A percentile compares a stretch with the other conserved stretches of the same genome.
These are phyloP conservation scores for Teunomyces tritomae DNA, from an alignment of 805 yeast species.

Conservation along the genomic window DNA sequence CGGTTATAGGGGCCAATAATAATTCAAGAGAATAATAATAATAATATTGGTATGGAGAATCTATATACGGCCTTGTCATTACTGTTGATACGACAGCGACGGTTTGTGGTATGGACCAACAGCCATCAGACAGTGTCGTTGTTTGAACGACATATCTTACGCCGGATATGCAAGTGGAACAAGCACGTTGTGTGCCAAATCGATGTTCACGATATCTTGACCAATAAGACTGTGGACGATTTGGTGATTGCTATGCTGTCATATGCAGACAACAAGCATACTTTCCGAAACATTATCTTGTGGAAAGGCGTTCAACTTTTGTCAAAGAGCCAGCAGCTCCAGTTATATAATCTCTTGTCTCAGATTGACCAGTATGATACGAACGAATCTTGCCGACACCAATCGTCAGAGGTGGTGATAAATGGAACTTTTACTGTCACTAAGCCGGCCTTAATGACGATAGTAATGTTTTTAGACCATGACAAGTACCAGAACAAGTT, in stretches of 20 bases:
- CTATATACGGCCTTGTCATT: constrained; percentile 9
- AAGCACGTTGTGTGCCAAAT: constrained; percentile 3
- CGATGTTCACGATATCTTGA: constrained; percentile 4
- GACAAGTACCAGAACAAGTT: constrained; percentile 3
- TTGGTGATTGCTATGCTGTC: constrained; percentile 4
- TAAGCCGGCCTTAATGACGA: constrained; percentile 7
- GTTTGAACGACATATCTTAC: constrained; percentile 1
- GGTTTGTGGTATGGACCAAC: constrained; percentile 8
- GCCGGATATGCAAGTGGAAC: constrained; percentile 2
- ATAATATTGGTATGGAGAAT: constrained; percentile 5
- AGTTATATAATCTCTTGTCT: constrained; percentile 8
- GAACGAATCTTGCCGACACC: constrained; percentile 4
- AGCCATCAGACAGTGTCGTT: neutral
- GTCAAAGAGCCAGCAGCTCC: constrained; percentile 5
- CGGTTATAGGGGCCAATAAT: too few relatives aligned
- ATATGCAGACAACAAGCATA: neutral
- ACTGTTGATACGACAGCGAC: constrained; percentile 4
- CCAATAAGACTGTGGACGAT: constrained; percentile 1
- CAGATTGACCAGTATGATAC: constrained; percentile 9
- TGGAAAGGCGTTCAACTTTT: constrained; percentile 6
- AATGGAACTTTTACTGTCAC: constrained; percentile 4
- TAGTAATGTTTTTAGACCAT: constrained; percentile 9
- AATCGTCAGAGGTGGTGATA: neutral
- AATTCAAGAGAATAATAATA: neutral
- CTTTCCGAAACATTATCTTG: constrained; percentile 5